Evolutionary conservation across 768 basidiomycete genomes (phyloP).

Genomic region (Cystofilobasidium macerans): DNA sequence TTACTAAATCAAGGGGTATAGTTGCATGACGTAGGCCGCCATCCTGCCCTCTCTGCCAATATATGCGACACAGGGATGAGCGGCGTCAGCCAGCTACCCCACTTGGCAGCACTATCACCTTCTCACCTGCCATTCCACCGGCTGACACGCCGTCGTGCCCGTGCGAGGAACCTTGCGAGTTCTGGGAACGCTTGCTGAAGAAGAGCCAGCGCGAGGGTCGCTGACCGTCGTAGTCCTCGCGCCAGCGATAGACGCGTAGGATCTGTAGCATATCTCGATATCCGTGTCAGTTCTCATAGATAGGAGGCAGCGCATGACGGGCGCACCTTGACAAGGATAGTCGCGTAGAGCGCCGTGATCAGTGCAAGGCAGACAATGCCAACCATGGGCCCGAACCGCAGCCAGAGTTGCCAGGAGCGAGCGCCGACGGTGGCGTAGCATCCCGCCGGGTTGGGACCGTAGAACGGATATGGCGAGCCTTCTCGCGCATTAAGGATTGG

Average conservation of each 20-base stretch:
- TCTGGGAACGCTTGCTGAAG: background rate
- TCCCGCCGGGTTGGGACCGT: background rate
- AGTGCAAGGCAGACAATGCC: background rate
- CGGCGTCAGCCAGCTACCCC: background rate
- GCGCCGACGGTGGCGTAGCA: background rate
- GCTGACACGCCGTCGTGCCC: too few species aligned
- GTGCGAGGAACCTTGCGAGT: too few species aligned
- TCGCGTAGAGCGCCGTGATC: background rate
- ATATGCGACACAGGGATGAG: background rate
- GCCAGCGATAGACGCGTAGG: background rate
- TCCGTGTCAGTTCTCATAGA: too few species aligned
- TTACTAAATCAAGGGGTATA: background rate
- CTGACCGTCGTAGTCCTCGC: background rate
- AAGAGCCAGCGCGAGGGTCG: background rate
- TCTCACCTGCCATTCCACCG: too few species aligned
- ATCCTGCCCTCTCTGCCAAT: background rate
- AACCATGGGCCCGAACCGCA: background rate
- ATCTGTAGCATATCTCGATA: too few species aligned
- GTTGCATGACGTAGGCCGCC: background rate
- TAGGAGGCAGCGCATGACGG: too few species aligned
- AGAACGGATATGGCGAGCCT: background rate
- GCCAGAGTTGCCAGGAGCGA: background rate
- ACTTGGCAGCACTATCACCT: too few species aligned
- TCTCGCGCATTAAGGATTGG: background rate
- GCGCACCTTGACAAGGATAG: background rate